Evolutionary conservation across 352 stramenopile genomes (phyloP).

Genomic region (Blastocystis sp.): DNA sequence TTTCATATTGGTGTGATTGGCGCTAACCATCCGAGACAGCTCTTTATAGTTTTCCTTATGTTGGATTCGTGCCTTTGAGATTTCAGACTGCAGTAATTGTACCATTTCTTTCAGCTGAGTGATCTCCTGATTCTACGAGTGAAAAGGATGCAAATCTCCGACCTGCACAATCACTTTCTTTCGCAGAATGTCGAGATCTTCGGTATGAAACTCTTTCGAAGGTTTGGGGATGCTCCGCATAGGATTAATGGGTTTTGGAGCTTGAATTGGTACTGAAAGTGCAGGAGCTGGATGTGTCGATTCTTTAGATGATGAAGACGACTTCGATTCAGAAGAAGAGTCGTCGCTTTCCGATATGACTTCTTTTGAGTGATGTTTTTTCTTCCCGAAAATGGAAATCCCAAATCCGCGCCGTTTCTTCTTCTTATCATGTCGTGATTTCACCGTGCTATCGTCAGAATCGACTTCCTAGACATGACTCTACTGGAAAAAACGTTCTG

Average conservation of each 20-base stretch:
- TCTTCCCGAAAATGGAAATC: conserved; percentile 36
- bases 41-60: background rate
- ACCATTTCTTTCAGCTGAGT: background rate
- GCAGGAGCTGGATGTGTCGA: background rate
- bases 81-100: background rate
- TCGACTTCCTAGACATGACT: background rate
- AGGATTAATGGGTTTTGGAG: background rate
- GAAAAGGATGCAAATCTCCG: background rate
- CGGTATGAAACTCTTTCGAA: background rate
- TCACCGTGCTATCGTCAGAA: background rate
- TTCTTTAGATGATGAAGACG: background rate
- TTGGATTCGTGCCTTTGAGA: background rate
- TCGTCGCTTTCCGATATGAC: background rate
- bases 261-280: background rate
- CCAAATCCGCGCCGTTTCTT: conserved; percentile 26
- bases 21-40: background rate
- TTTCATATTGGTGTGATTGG: background rate
- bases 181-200: background rate
- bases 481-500: background rate
- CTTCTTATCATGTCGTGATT: background rate
- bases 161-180: background rate
- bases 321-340: background rate
- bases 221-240: background rate
- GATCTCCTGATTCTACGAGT: background rate
- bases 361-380: background rate